Base-by-base conservation (phyloP, 2,329 filamentous ascomycete species). In the Fusarium euwallaceae region DNA sequence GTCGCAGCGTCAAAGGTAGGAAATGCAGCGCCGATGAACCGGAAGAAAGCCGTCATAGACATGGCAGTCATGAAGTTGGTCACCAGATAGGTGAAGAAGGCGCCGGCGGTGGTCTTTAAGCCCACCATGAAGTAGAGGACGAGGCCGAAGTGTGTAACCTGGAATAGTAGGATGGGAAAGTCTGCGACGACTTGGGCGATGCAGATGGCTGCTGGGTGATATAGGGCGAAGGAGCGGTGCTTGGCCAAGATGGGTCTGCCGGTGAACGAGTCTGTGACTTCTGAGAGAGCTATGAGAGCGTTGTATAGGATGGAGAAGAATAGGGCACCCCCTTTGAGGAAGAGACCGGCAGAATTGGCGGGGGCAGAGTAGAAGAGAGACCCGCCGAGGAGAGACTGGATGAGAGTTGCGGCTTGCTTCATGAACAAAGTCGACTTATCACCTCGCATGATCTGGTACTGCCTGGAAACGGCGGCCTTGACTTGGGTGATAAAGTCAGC, bases 51-150 rank as follows among this genome's bases (percentile, higher is more conserved):
- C 22, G 89, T 91, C 90, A 92, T 92, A 65, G 87, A 87, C 67
- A 92, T 79, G 0, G 89, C 91, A 9, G 88, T 85, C 24, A 86
- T 80, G 76, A 92, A 85, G 12, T 84, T 83, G 41, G 88, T 79
- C 0, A 88, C 73, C 2, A 84, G 78, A 64, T 86, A 88, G 56
- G 82, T 84, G 76, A 87, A 88, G 78, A 87, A 88, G 1, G 83
- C 79, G 1, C 83, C 84, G 0, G 91, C 66, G 86, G 87, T 59
- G 90, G 82, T 81, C 91, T 89, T 14, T 87, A 93, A 2, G 87
- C 91, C 88, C 0, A 89, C 88, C 88, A 93, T 88, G 79, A 93
- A 93, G 82, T 93, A 93, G 0, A 93, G 79, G 1, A 88, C 69
- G 0, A 68, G 64, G 12, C 76, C 77, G 36, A 77, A 60, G 4